Percentiles rank a stretch among this genome's conserved stretches.
These are phyloP conservation scores for Solanum stenotomum DNA, from an alignment of 257 asterid genomes.

Conservation along the genomic window DNA sequence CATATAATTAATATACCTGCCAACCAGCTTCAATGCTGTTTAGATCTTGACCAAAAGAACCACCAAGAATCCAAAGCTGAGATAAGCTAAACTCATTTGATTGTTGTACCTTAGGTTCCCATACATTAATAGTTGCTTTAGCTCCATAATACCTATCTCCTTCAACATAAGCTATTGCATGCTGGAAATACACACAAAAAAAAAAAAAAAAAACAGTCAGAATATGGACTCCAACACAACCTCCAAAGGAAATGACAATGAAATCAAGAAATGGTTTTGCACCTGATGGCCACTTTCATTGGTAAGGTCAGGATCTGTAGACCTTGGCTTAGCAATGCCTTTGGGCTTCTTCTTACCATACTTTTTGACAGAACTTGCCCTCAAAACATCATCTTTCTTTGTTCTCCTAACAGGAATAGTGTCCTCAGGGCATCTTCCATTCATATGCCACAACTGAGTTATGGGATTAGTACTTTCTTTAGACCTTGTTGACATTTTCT, in stretches of 20 bases:
- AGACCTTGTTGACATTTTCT: conserved; percentile 29
- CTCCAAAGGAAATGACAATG: not conserved
- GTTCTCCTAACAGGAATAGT: conserved; percentile 78
- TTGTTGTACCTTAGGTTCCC: conserved; percentile 86
- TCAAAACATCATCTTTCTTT: conserved; percentile 63
- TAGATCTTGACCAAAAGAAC: conserved; percentile 81
- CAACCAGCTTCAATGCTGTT: conserved; percentile 94
- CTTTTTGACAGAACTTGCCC: conserved; percentile 73
- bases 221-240: not conserved
- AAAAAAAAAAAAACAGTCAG: not conserved
- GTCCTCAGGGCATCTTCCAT: conserved; percentile 53
- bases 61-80: conserved; percentile 83
- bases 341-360: conserved; percentile 68
- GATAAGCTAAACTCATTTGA: conserved; percentile 80
- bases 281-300: conserved; percentile 88
- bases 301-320: conserved; percentile 62
- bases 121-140: conserved; percentile 70
- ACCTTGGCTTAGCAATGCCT: conserved; percentile 57
- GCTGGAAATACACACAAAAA: conserved; percentile 26
- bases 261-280: not conserved
- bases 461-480: conserved; percentile 32
- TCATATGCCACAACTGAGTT: conserved; percentile 83
- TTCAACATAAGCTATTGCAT: conserved; percentile 78
- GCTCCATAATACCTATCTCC: conserved; percentile 78
- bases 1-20: conserved; percentile 48